Base-by-base conservation (phyloP, 257 asterid species). In the Ballota nigra region DNA sequence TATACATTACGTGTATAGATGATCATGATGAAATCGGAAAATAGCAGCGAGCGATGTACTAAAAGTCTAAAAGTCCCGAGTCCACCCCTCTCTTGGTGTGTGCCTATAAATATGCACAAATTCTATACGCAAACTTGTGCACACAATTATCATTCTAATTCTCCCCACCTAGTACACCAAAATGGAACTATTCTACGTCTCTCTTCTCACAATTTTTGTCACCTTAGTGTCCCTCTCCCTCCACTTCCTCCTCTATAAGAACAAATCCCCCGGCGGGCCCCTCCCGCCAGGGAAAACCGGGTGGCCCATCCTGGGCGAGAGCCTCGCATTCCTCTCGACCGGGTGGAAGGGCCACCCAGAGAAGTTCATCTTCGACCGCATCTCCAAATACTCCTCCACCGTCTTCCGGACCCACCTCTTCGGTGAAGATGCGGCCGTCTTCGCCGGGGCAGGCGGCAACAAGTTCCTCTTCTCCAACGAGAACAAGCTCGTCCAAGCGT, bases 381-480 rank as follows among this genome's bases (percentile, higher is more conserved):
- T 85, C 36, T 8, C 82, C 36, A 69, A 43, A 2, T 83, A 85
- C 79, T 80, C 90, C 0, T 83, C 90, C 60, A 4, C 20, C 33
- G 82, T 83, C 2, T 85, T 85, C 70, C 67, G 77, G 1, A 81
- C 86, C 15, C 90, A 86, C 23, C 86, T 86, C 31, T 23, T 86
- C 0, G 89, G 89, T 9, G 89, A 81, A 36, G 13, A 31, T 1
- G 83, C 81, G 19, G 89, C 83, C 4, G 89, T 86, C 3, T 76
- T 86, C 41, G 80, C 83, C 72, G 91, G 91, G 29, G 72, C 87
- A 19, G 11, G n/a, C 15, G 84, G 86, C 0, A 82, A 86, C 79
- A 86, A 86, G n/a, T 86, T 83, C 81, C 70, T 86, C 19, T 86
- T 86, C 79, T 84, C 91, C 8, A 83, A 84, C 82, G 91, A 86